Percentiles rank a stretch among this genome's conserved stretches.
Conservation (phyloP, 768 basidiomycete species). For the Leucocoprinus sp. region DNA sequence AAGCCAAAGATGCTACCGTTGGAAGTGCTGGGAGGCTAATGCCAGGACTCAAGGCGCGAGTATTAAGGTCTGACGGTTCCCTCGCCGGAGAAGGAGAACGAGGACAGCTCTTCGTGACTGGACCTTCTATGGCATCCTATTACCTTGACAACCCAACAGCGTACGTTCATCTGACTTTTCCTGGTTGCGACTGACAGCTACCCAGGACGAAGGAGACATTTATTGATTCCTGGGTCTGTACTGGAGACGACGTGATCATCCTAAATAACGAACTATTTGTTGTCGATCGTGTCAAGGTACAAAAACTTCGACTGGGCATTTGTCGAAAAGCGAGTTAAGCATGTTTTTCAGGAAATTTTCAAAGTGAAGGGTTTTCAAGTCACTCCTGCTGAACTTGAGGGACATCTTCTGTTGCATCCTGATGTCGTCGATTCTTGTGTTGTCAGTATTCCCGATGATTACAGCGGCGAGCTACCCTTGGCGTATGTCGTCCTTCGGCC, state of each 20-base stretch:
- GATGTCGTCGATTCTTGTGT: constrained; percentile 58
- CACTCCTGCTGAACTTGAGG: constrained; percentile 61
- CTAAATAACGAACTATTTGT: constrained; percentile 55
- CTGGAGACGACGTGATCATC: constrained; percentile 68
- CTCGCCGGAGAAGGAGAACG: constrained; percentile 48
- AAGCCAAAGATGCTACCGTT: constrained; percentile 35
- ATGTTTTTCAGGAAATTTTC: constrained; percentile 48
- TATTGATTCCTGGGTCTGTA: constrained; percentile 56
- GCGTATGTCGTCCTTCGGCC: constrained; percentile 56
- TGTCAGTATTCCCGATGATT: constrained; percentile 63
- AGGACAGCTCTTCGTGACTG: constrained; percentile 53
- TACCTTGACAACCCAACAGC: constrained; percentile 54
- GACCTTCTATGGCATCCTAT: constrained; percentile 51
- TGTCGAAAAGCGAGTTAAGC: neutral
- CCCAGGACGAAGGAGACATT: constrained; percentile 58
- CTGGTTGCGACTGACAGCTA: constrained; percentile 1
- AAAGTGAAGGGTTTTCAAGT: constrained; percentile 59
- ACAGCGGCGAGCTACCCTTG: constrained; percentile 66
- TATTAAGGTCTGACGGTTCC: constrained; percentile 51
- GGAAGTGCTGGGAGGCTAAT: constrained; percentile 53
- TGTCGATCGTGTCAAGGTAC: constrained; percentile 69
- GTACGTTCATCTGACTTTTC: constrained; percentile 28
- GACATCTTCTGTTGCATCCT: constrained; percentile 51
- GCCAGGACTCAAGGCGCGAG: constrained; percentile 47
- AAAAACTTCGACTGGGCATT: neutral